These are phyloP conservation scores for Suillus spraguei DNA, from an alignment of 768 basidiomycete genomes.

Conservation along the genomic window DNA sequence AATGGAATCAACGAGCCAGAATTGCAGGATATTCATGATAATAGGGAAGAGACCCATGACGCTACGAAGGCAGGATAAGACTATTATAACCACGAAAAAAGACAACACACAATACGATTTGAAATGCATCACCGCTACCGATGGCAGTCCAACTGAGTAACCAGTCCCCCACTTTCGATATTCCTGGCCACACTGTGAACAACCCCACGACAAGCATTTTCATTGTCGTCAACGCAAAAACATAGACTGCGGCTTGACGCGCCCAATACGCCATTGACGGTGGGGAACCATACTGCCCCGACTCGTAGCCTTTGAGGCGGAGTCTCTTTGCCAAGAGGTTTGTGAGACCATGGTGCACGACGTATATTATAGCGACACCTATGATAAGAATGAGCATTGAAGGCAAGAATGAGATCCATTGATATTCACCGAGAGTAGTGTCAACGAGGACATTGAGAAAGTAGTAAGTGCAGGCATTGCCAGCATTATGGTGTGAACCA, in stretches of 20 bases:
- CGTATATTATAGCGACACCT: constrained; percentile 87
- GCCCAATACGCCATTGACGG: constrained; percentile 74
- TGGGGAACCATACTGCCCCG: constrained; percentile 88
- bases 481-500: constrained; percentile 65
- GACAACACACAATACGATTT: constrained; percentile 77
- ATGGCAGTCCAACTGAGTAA: constrained; percentile 77
- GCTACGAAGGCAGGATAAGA: constrained; percentile 39
- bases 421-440: constrained; percentile 60
- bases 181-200: constrained; percentile 67
- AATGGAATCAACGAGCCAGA: constrained; percentile 94
- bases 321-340: constrained; percentile 65
- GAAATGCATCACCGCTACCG: constrained; percentile 60
- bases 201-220: constrained; percentile 86
- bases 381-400: constrained; percentile 17
- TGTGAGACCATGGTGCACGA: constrained; percentile 65
- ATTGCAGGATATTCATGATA: constrained; percentile 87
- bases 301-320: constrained; percentile 74
- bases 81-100: background rate
- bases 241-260: constrained; percentile 81
- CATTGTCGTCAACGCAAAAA: constrained; percentile 82
- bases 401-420: background rate
- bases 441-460: constrained; percentile 93
- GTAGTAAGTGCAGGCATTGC: constrained; percentile 90
- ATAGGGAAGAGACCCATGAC: constrained; percentile 93
- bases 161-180: constrained; percentile 85